Evolutionary conservation across 768 basidiomycete genomes (phyloP).

Genomic region (Suillus bovinus): DNA sequence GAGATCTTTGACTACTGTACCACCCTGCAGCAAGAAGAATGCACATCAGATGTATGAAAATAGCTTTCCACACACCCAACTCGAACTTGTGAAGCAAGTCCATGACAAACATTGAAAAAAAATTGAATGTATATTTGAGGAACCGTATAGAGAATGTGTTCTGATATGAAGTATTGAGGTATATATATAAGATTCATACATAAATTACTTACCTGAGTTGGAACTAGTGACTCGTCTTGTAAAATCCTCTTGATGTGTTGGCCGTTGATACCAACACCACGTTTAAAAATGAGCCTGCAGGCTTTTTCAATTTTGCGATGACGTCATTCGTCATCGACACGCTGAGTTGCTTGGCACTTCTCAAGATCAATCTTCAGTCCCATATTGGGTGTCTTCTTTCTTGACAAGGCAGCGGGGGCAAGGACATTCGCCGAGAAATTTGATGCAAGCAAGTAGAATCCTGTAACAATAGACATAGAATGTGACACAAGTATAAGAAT

Average conservation of each 20-base stretch:
- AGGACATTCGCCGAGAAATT: constrained; percentile 25
- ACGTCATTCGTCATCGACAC: constrained; percentile 4
- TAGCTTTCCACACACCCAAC: constrained; percentile 25
- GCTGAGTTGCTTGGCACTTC: background rate
- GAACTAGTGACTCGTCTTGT: constrained; percentile 15
- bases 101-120: constrained; percentile 16
- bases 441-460: constrained; percentile 23
- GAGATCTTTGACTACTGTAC: constrained; percentile 11
- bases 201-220: constrained; percentile 11
- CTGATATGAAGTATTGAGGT: constrained; percentile 18
- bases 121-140: constrained; percentile 12
- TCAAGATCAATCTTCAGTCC: constrained; percentile 13
- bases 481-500: background rate
- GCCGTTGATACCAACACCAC: background rate
- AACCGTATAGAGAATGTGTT: constrained; percentile 36
- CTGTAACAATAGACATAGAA: background rate
- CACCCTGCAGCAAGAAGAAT: constrained; percentile 18
- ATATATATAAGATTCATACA: too few relatives aligned
- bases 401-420: constrained; percentile 27
- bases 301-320: background rate
- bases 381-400: constrained; percentile 13
- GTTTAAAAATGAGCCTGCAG: background rate
- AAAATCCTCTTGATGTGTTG: constrained; percentile 10
- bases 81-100: constrained; percentile 28
- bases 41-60: constrained; percentile 24